Evolutionary conservation across 441 rosid species (phyloP).

Genomic region (Kokia cookei): DNA sequence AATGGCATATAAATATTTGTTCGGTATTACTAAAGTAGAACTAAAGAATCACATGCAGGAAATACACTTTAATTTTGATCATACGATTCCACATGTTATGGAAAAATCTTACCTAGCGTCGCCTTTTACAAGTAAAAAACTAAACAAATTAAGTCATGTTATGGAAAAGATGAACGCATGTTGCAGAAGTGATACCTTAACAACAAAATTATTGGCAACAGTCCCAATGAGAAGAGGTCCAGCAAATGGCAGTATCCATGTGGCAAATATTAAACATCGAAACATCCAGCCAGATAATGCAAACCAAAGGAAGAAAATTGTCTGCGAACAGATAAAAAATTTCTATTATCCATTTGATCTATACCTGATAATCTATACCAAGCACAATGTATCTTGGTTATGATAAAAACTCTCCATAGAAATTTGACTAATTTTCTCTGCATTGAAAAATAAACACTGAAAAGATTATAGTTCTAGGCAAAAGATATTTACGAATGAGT

Average conservation of each 20-base stretch:
- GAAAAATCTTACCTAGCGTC: neutral
- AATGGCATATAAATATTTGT: neutral
- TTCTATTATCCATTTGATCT: neutral
- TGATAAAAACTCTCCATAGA: neutral
- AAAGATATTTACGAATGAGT: neutral
- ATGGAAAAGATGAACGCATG: neutral
- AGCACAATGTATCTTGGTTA: neutral
- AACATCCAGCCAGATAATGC: conserved; percentile 95
- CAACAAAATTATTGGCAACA: conserved; percentile 76
- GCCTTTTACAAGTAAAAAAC: neutral
- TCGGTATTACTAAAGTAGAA: neutral
- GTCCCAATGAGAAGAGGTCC: conserved; percentile 96
- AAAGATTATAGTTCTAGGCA: neutral
- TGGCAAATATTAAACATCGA: conserved; percentile 60
- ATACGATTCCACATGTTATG: neutral
- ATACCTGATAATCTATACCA: neutral
- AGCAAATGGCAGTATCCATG: conserved; percentile 86
- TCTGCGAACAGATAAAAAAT: conserved; percentile 30
- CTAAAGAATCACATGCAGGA: neutral
- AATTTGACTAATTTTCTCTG: neutral
- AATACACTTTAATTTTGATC: neutral
- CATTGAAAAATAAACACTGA: neutral
- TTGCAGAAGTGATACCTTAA: conserved; percentile 48
- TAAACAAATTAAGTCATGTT: neutral
- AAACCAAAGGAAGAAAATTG: conserved; percentile 87